Conservation (phyloP, 2,329 filamentous ascomycete genomes). For the Tolypocladium sp. region DNA sequence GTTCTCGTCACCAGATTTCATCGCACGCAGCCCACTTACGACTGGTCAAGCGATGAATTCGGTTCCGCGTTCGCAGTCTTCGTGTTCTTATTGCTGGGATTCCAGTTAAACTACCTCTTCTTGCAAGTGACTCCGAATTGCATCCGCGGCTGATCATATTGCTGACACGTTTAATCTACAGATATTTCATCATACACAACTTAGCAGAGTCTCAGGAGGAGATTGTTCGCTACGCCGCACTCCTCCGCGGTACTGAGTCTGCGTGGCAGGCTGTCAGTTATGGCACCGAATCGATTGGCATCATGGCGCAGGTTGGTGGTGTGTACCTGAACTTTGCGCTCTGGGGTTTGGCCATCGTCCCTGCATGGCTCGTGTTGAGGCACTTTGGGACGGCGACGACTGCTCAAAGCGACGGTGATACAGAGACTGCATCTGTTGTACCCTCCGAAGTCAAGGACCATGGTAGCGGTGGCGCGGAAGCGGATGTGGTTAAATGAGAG, state of each 20-base stretch:
- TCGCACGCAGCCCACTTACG: conserved; percentile 47
- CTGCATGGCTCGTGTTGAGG: conserved; percentile 58
- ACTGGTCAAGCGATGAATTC: conserved; percentile 57
- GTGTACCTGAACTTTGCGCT: conserved; percentile 64
- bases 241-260: conserved; percentile 62
- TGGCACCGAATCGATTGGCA: conserved; percentile 49
- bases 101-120: conserved; percentile 68
- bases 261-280: conserved; percentile 68
- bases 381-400: conserved; percentile 19
- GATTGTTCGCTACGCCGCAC: conserved; percentile 57
- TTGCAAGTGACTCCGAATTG: conserved; percentile 32
- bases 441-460: too few species aligned
- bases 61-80: conserved; percentile 59
- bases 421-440: too few species aligned
- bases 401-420: neutral
- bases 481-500: too few species aligned
- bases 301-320: conserved; percentile 57
- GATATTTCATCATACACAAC: conserved; percentile 63
- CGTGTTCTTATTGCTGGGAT: conserved; percentile 56
- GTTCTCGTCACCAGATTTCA: conserved; percentile 54
- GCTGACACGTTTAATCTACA: conserved; percentile 12
- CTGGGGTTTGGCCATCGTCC: conserved; percentile 54
- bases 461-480: too few species aligned
- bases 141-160: too few species aligned
- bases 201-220: conserved; percentile 52